Base-by-base conservation (phyloP, 2,329 filamentous ascomycete species). In the Plectosphaerella sp. region DNA sequence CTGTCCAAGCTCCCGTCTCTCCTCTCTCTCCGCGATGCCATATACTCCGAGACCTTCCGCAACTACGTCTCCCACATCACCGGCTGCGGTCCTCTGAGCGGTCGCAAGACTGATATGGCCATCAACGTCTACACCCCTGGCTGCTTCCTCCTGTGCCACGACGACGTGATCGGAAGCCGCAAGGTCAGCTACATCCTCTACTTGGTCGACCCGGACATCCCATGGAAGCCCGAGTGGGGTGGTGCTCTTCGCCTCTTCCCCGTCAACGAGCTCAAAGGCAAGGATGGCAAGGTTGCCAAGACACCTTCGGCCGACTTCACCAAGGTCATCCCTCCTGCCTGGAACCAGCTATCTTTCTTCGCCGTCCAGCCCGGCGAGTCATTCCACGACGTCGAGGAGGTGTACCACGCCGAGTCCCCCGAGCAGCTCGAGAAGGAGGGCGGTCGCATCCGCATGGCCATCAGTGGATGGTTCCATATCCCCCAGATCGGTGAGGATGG, bases 381-480 rank as follows among this genome's bases (percentile, higher is more conserved):
- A 68, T 99, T 97, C 71, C 94, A 99, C 71, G 94, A 99, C 67
- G 94, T 99, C 51, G 93, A 97, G 72, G 94, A 99, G 72, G 94
- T 99, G 5, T 97, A 97, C 72, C 84, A 89, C 66, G 79, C 83
- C 62, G 76, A 73, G 57, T 77, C 66, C 54, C 76, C 74, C 65
- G 79, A 74, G 61, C 81, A 83, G 70, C 80, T 84, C 51, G 79
- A 78, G 65, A 83, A 78, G 68, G 82, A 92, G 53, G 87, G 87
- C 16, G 87, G 87, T 1, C 83, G 90, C 47, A 84, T 97, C 47
- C 86, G 94, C 59, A 97, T 99, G 93, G 94, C 94, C 48, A 96
- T 99, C 65, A 96, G 91, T 66, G 94, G 94, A 49, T 99, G 94
- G 94, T 99, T 95, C 69, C 94, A 99, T 70, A 97, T 99, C 57